Conservation (phyloP, 1,139 yeast genomes). For the Pichia sp. region DNA sequence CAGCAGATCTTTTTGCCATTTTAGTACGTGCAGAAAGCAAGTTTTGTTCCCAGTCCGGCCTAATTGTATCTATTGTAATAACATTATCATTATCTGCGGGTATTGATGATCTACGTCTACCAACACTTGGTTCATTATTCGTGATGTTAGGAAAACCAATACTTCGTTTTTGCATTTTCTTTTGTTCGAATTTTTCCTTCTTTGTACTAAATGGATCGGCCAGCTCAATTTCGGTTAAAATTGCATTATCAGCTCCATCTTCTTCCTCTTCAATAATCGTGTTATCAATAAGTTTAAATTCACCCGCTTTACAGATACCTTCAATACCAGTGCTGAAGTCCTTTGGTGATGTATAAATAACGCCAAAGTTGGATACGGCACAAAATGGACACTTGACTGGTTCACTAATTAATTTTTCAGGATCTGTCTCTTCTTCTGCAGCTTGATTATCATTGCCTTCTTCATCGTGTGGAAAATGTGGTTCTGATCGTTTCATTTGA, state of each 20-base stretch:
- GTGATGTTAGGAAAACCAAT: not conserved
- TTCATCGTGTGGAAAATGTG: conserved; percentile 84
- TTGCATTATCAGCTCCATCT: conserved; percentile 15
- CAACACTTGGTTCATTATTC: not conserved
- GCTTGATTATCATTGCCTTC: conserved; percentile 26
- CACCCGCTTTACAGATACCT: conserved; percentile 37
- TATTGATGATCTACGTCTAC: conserved; percentile 38
- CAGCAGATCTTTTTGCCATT: conserved; percentile 81
- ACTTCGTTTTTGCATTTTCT: not conserved
- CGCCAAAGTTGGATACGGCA: conserved; percentile 81
- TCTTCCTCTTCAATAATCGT: conserved; percentile 3
- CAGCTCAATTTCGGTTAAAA: conserved; percentile 7
- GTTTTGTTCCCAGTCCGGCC: conserved; percentile 90
- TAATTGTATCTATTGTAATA: conserved; percentile 68
- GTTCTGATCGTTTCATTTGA: conserved; percentile 88
- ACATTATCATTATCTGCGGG: conserved; percentile 62
- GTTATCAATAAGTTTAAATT: conserved; percentile 24
- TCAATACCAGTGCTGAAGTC: conserved; percentile 47
- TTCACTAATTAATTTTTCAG: conserved; percentile 70
- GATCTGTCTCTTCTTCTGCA: conserved; percentile 30
- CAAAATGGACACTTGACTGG: conserved; percentile 93
- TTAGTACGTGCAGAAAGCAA: conserved; percentile 66
- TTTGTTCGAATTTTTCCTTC: not conserved
- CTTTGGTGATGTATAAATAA: conserved; percentile 56
- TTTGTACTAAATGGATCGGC: conserved; percentile 10